Conservation (phyloP, 495 filamentous ascomycete species). For the Durotheca rogersii region DNA sequence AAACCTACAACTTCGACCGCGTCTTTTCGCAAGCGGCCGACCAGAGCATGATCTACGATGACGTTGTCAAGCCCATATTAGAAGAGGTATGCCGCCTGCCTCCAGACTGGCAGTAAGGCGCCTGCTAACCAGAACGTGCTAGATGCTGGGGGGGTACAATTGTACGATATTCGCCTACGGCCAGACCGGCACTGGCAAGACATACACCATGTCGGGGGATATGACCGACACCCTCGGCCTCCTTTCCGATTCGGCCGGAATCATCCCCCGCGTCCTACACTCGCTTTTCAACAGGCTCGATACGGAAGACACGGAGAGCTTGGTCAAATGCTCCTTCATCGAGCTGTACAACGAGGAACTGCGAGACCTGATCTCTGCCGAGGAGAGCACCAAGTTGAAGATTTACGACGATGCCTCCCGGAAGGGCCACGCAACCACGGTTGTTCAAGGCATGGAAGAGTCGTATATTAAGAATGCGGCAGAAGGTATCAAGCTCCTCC, state of each 20-base stretch:
- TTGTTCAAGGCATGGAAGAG: conserved; percentile 98
- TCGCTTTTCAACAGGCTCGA: conserved; percentile 83
- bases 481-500: conserved; percentile 85
- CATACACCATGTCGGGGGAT: conserved; percentile 98
- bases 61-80: conserved; percentile 86
- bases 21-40: conserved; percentile 96
- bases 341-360: conserved; percentile 98
- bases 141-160: conserved; percentile 97
- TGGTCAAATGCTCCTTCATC: conserved; percentile 97
- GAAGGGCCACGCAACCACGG: conserved; percentile 72
- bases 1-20: conserved; percentile 94
- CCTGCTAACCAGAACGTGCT: conserved; percentile 1
- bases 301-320: conserved; percentile 73
- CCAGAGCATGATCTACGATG: conserved; percentile 87
- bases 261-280: conserved; percentile 87
- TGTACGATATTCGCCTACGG: conserved; percentile 99
- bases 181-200: conserved; percentile 97
- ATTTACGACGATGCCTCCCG: conserved; percentile 90
- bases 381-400: conserved; percentile 84
- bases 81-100: conserved; percentile 68
- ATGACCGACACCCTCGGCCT: conserved; percentile 85
- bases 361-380: conserved; percentile 77
- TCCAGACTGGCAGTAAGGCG: not conserved
- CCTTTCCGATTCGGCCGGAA: conserved; percentile 86
- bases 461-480: conserved; percentile 81